These are phyloP conservation scores for Rhodomyrtus psidioides DNA, from an alignment of 441 rosid species.

Conservation along the genomic window DNA sequence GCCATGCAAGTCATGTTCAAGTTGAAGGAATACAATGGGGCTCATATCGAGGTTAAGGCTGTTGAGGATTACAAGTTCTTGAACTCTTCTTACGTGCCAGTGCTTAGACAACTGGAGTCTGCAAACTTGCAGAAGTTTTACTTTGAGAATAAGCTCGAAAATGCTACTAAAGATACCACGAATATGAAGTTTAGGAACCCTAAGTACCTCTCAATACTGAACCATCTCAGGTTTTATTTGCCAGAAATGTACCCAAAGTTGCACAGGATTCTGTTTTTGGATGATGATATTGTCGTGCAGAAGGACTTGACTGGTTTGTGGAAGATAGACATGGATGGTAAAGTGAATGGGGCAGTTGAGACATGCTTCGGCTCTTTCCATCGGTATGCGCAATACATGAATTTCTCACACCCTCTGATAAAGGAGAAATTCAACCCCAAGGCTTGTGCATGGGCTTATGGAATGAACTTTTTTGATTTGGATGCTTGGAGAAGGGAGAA, in stretches of 20 bases:
- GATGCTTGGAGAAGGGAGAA: conserved; percentile 99
- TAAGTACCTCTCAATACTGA: conserved; percentile 81
- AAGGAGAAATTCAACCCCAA: conserved; percentile 91
- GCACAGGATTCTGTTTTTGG: conserved; percentile 81
- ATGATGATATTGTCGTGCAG: conserved; percentile 93
- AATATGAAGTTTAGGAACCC: conserved; percentile 98
- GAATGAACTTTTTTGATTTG: conserved; percentile 96
- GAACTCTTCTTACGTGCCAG: conserved; percentile 91
- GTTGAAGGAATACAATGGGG: conserved; percentile 76
- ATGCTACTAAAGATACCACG: conserved; percentile 83
- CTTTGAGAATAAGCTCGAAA: conserved; percentile 92
- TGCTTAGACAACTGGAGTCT: conserved; percentile 79
- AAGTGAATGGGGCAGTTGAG: conserved; percentile 94
- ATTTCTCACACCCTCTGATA: conserved; percentile 95
- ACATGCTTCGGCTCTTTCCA: conserved; percentile 97
- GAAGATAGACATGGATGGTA: conserved; percentile 94
- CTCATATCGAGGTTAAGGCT: conserved; percentile 90
- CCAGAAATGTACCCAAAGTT: conserved; percentile 90
- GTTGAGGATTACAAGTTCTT: conserved; percentile 87
- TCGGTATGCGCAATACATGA: conserved; percentile 94
- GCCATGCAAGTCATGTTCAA: conserved; percentile 99
- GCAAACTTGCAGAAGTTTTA: conserved; percentile 86
- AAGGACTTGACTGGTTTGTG: conserved; percentile 89
- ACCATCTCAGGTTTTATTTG: conserved; percentile 85
- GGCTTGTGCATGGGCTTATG: conserved; percentile 98